These are phyloP conservation scores for Daldinia childiae DNA, from an alignment of 495 filamentous ascomycete genomes.

Conservation along the genomic window DNA sequence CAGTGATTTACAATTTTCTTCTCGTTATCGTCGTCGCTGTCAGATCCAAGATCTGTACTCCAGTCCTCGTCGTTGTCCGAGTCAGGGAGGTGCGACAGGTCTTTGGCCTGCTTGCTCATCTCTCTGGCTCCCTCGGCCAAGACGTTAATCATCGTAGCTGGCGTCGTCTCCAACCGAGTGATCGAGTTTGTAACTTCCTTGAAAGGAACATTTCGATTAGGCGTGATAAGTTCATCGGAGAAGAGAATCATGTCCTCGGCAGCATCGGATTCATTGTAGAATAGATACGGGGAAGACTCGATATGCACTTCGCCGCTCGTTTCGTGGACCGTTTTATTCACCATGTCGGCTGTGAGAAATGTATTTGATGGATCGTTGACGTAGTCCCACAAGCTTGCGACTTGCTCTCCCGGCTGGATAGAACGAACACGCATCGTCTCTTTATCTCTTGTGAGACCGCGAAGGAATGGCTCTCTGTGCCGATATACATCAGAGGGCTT, in stretches of 20 bases:
- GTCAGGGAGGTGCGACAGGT: slow-evolving; percentile 9
- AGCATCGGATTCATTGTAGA: slow-evolving; percentile 58
- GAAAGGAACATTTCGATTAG: slow-evolving; percentile 47
- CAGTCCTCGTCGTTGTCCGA: slow-evolving; percentile 13
- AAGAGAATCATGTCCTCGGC: slow-evolving; percentile 60
- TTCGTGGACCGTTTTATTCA: slow-evolving; percentile 27
- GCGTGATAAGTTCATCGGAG: slow-evolving; percentile 48
- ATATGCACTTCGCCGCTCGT: slow-evolving; percentile 19
- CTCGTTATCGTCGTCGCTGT: slow-evolving; percentile 5
- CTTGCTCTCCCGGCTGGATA: slow-evolving; percentile 53
- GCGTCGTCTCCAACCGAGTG: slow-evolving; percentile 45
- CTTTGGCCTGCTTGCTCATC: slow-evolving; percentile 20
- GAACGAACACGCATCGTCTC: slow-evolving; percentile 52
- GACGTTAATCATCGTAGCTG: slow-evolving; percentile 43
- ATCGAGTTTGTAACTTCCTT: slow-evolving; percentile 52
- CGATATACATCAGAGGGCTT: slow-evolving; percentile 45
- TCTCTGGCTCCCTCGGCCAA: slow-evolving; percentile 33
- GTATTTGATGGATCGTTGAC: slow-evolving; percentile 41
- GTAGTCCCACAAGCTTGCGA: slow-evolving; percentile 52
- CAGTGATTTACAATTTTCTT: slow-evolving; percentile 10
- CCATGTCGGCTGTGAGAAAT: slow-evolving; percentile 34
- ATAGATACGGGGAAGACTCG: slow-evolving; percentile 37
- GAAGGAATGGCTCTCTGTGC: slow-evolving; percentile 49
- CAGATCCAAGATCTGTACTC: slow-evolving; percentile 18
- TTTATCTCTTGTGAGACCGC: slow-evolving; percentile 50